Evolutionary conservation across 1,284 basidiomycete genomes (phyloP).

Genomic region (Psilocybe mexicana): DNA sequence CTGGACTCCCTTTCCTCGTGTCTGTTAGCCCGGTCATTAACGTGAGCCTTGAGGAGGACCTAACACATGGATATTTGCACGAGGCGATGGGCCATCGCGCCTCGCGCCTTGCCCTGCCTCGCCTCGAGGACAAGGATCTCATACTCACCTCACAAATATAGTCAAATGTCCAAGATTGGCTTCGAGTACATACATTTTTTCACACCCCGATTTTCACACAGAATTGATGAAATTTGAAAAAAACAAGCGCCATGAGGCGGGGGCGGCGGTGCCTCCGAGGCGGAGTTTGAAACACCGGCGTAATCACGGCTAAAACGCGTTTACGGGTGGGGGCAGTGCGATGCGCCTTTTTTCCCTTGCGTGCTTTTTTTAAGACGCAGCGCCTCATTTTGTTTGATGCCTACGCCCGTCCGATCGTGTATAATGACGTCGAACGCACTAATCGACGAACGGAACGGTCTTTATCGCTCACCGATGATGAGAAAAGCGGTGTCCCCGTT

Average conservation of each 20-base stretch:
- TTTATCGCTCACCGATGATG: neutral
- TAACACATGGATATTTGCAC: neutral
- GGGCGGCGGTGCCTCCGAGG: neutral
- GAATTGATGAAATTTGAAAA: constrained; percentile 4
- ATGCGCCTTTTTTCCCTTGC: constrained; percentile 3
- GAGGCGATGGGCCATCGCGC: neutral
- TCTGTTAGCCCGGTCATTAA: no score
- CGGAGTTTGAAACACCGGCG: neutral
- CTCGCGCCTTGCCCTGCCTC: neutral
- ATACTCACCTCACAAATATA: no score
- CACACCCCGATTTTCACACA: constrained; percentile 4
- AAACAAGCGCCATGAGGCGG: constrained; percentile 15
- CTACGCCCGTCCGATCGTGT: neutral
- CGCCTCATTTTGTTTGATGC: neutral
- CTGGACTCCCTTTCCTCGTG: no score
- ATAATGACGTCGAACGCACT: constrained; percentile 5
- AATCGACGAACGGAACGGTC: constrained; percentile 8
- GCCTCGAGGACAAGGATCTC: neutral
- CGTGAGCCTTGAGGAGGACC: no score
- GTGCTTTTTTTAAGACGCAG: neutral
- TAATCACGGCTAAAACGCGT: neutral
- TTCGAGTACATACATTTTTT: constrained; percentile 1
- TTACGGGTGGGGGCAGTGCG: no score
- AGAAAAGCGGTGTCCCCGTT: neutral
- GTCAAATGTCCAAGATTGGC: neutral